phyloP scores from a whole-genome alignment of 257 asterid genomes.

The Ilex aquifolium region DNA sequence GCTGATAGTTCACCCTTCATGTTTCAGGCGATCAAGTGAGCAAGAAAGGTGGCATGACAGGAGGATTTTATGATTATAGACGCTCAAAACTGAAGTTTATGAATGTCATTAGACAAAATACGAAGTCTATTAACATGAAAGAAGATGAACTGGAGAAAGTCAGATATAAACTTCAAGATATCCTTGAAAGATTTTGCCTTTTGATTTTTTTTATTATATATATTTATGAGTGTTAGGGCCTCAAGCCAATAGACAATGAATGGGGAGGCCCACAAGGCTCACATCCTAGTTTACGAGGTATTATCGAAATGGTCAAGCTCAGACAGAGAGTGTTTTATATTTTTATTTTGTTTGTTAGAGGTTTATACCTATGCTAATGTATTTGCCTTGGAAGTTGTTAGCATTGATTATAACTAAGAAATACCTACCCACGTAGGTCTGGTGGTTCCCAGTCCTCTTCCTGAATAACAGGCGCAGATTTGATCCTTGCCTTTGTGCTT shows the following conservation, averaged over 20 bases:
- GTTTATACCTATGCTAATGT: too few relatives aligned
- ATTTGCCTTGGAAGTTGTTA: too few relatives aligned
- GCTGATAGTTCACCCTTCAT: slow-evolving; percentile 15
- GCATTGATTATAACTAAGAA: too few relatives aligned
- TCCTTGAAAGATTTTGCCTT: slow-evolving; percentile 45
- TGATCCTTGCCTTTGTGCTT: too few relatives aligned
- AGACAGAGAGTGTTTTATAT: not conserved
- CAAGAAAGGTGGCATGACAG: slow-evolving; percentile 99
- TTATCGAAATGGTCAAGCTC: too few relatives aligned
- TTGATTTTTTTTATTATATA: slow-evolving; percentile 7
- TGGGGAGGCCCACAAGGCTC: too few relatives aligned
- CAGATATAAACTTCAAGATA: slow-evolving; percentile 70
- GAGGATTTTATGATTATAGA: slow-evolving; percentile 89
- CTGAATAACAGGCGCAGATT: too few relatives aligned
- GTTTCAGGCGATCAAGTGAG: slow-evolving; percentile 94
- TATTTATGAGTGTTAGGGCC: not conserved
- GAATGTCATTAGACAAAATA: slow-evolving; percentile 62
- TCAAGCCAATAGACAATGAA: too few relatives aligned
- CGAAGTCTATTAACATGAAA: slow-evolving; percentile 40
- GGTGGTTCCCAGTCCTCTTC: too few relatives aligned
- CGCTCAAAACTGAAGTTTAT: slow-evolving; percentile 83
- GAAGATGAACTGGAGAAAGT: slow-evolving; percentile 56
- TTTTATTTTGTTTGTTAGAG: slow-evolving; percentile 7
- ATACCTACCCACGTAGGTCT: too few relatives aligned
- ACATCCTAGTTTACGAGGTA: too few relatives aligned